Conservation (phyloP, 2,329 filamentous ascomycete species). For the Aureobasidium lini region DNA sequence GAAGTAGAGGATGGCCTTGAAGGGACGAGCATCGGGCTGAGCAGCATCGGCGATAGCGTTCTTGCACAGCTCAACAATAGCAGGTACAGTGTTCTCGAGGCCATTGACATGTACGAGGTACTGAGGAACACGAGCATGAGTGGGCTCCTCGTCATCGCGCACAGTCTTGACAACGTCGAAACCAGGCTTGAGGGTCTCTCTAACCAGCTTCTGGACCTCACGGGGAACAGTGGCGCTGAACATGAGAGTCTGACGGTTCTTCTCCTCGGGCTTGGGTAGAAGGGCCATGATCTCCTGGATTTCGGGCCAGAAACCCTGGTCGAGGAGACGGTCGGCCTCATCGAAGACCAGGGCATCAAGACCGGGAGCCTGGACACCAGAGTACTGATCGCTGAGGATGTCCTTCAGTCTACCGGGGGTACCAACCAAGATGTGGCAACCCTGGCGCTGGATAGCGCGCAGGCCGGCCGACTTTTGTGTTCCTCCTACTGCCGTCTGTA, state of each 20-base stretch:
- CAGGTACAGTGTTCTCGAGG: constrained; percentile 69
- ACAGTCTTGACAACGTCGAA: constrained; percentile 94
- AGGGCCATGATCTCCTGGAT: constrained; percentile 40
- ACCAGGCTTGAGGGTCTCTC: constrained; percentile 66
- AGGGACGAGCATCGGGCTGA: constrained; percentile 47
- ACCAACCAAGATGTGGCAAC: constrained; percentile 83
- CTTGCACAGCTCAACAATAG: constrained; percentile 67
- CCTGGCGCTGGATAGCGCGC: constrained; percentile 58
- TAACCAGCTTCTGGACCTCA: constrained; percentile 73
- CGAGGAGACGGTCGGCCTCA: constrained; percentile 60
- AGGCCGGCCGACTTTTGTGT: constrained; percentile 69
- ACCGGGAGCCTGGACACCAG: constrained; percentile 56
- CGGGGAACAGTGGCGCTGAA: constrained; percentile 90
- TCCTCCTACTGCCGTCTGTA: constrained; percentile 82
- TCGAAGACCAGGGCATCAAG: constrained; percentile 55
- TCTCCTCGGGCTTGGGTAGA: constrained; percentile 55
- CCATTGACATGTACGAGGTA: constrained; percentile 59
- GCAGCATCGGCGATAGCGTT: constrained; percentile 44
- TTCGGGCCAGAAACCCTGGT: constrained; percentile 47
- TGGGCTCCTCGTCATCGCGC: constrained; percentile 68
- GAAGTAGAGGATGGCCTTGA: constrained; percentile 96
- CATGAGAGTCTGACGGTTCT: constrained; percentile 80
- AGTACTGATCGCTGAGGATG: constrained; percentile 59
- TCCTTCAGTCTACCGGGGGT: constrained; percentile 86
- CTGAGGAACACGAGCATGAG: constrained; percentile 79